phyloP scores from a whole-genome alignment of 495 filamentous ascomycete species.

The Chaetomium cochliodes region DNA sequence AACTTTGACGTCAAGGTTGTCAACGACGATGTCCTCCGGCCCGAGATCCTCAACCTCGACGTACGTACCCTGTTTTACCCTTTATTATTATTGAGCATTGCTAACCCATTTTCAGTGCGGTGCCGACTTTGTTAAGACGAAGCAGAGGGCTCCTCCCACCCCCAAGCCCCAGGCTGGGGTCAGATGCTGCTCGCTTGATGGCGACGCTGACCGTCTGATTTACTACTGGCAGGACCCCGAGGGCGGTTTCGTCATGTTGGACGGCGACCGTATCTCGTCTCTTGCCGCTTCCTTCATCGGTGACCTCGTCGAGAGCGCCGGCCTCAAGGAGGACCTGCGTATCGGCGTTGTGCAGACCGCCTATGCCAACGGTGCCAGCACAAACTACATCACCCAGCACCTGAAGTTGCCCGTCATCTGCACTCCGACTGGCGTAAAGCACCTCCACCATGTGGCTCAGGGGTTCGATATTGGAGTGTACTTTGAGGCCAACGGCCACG shows the following conservation, averaged over 20 bases:
- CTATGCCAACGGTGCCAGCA: slow-evolving; percentile 96
- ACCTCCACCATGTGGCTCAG: slow-evolving; percentile 90
- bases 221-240: slow-evolving; percentile 91
- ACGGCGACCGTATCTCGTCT: slow-evolving; percentile 95
- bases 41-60: slow-evolving; percentile 83
- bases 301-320: slow-evolving; percentile 76
- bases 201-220: slow-evolving; percentile 91
- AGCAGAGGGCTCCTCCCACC: slow-evolving; percentile 82
- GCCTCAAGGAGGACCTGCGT: slow-evolving; percentile 72
- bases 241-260: slow-evolving; percentile 80
- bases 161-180: slow-evolving; percentile 72
- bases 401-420: slow-evolving; percentile 87
- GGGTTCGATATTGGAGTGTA: slow-evolving; percentile 94
- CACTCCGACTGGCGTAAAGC: slow-evolving; percentile 94
- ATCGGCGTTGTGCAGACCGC: slow-evolving; percentile 96
- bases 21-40: slow-evolving; percentile 87
- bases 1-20: slow-evolving; percentile 77
- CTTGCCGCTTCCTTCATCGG: slow-evolving; percentile 92
- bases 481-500: slow-evolving; percentile 98
- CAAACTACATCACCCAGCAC: slow-evolving; percentile 82
- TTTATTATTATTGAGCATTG: slow-evolving; percentile 3
- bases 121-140: slow-evolving; percentile 96
- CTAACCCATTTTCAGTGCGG: slow-evolving; percentile 62
- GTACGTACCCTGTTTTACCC: slow-evolving; percentile 52
- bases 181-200: slow-evolving; percentile 88